phyloP scores from a whole-genome alignment of 2,329 filamentous ascomycete genomes.

The Aureobasidium namibiae region DNA sequence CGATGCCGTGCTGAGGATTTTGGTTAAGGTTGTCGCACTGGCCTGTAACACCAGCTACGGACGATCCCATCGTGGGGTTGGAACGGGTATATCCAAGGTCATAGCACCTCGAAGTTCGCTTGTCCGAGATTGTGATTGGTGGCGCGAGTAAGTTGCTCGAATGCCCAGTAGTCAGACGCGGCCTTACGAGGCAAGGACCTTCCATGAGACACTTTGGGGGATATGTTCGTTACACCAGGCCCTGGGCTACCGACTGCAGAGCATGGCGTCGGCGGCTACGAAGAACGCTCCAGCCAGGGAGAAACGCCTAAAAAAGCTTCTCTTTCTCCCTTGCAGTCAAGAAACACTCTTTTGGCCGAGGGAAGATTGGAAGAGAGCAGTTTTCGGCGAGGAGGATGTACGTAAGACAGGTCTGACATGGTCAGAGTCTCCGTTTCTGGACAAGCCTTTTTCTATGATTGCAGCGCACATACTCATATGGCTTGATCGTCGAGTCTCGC shows the following conservation, averaged over 20 bases:
- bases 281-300: background rate
- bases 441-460: background rate
- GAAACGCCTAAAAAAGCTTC: background rate
- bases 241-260: background rate
- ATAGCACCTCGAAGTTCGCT: background rate
- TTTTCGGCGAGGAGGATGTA: background rate
- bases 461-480: background rate
- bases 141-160: background rate
- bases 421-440: background rate
- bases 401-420: background rate
- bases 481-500: background rate
- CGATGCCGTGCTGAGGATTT: background rate
- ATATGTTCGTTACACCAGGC: conserved; percentile 5
- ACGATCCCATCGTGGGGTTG: background rate
- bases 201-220: background rate
- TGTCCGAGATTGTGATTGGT: background rate
- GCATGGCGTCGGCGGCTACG: background rate
- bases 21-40: conserved; percentile 10
- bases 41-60: background rate
- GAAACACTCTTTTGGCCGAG: background rate
- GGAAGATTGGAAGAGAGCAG: background rate
- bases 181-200: conserved; percentile 4
- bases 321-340: background rate
- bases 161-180: background rate
- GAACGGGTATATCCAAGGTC: conserved; percentile 5